Evolutionary conservation across 2,329 filamentous ascomycete genomes (phyloP).

Genomic region (Phyllosticta citriasiana): DNA sequence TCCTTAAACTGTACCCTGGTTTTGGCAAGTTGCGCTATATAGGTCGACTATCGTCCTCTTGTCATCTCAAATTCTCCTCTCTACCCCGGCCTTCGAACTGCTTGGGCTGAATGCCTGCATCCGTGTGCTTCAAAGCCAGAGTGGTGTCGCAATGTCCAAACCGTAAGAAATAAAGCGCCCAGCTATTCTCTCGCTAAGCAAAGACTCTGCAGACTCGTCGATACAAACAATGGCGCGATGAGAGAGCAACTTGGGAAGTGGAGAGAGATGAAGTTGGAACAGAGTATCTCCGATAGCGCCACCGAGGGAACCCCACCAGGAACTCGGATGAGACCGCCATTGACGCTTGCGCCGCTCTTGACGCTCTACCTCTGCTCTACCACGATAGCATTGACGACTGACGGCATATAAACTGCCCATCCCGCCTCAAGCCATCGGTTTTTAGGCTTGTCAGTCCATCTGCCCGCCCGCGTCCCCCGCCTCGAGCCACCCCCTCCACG

Average conservation of each 20-base stretch:
- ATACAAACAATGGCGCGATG: not conserved
- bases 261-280: not conserved
- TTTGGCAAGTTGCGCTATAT: too few relatives aligned
- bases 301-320: not conserved
- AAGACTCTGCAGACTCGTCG: not conserved
- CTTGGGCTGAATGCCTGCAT: too few relatives aligned
- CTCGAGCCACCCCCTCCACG: not conserved
- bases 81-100: too few relatives aligned
- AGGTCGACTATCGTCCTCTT: too few relatives aligned
- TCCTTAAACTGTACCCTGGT: too few relatives aligned
- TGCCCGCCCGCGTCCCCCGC: not conserved
- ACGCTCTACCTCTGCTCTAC: constrained; percentile 1
- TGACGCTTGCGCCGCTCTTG: constrained; percentile 11
- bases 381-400: not conserved
- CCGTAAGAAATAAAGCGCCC: too few relatives aligned
- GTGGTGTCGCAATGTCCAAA: too few relatives aligned
- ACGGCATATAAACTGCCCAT: not conserved
- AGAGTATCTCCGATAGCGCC: not conserved
- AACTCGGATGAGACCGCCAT: constrained; percentile 5
- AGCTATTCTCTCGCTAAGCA: too few relatives aligned
- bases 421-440: not conserved
- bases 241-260: not conserved
- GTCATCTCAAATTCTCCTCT: too few relatives aligned
- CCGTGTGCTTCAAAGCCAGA: too few relatives aligned
- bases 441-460: constrained; percentile 2